Percentiles rank a stretch among this genome's conserved stretches.
Evolutionary conservation across 257 asterid species (phyloP).

Genomic region (Gentiana macrophylla): DNA sequence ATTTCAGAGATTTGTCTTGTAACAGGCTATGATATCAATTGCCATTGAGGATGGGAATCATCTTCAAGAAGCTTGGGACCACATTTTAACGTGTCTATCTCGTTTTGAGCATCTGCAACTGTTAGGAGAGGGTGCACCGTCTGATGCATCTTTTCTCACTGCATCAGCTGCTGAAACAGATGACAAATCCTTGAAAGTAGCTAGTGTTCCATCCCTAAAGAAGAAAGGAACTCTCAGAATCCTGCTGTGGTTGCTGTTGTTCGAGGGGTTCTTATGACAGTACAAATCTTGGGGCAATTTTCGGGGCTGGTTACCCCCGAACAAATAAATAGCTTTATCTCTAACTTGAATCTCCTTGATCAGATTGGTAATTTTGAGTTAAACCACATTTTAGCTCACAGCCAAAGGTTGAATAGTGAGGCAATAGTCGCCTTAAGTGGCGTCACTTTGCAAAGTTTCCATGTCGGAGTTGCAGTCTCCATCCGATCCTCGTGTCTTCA

Average conservation of each 20-base stretch:
- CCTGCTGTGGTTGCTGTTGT: slow-evolving; percentile 96
- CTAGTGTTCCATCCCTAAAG: slow-evolving; percentile 61
- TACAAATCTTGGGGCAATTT: slow-evolving; percentile 50
- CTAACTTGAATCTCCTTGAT: slow-evolving; percentile 87
- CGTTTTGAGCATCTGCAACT: slow-evolving; percentile 98
- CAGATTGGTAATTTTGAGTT: slow-evolving; percentile 94
- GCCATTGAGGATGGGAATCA: slow-evolving; percentile 95
- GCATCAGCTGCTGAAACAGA: slow-evolving; percentile 53
- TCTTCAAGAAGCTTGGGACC: slow-evolving; percentile 99
- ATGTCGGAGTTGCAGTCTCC: slow-evolving; percentile 98
- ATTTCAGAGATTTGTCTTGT: slow-evolving; percentile 2
- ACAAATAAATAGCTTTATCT: slow-evolving; percentile 80
- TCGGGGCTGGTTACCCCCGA: slow-evolving; percentile 83
- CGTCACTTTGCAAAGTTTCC: slow-evolving; percentile 91
- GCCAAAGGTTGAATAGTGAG: slow-evolving; percentile 96
- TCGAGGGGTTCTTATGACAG: slow-evolving; percentile 96
- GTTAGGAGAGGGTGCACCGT: slow-evolving; percentile 95
- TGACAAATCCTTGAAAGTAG: slow-evolving; percentile 36
- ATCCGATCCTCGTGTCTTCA: slow-evolving; percentile 96
- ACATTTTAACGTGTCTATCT: slow-evolving; percentile 89
- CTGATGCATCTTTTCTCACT: slow-evolving; percentile 81
- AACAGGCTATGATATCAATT: slow-evolving; percentile 83
- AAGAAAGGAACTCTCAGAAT: slow-evolving; percentile 87
- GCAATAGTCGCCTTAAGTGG: slow-evolving; percentile 93
- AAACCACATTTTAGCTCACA: slow-evolving; percentile 97